Percentiles rank a stretch among this genome's conserved stretches.
Conservation (phyloP, 2,329 filamentous ascomycete genomes). For the Monilinia vaccinii-corymbosi region DNA sequence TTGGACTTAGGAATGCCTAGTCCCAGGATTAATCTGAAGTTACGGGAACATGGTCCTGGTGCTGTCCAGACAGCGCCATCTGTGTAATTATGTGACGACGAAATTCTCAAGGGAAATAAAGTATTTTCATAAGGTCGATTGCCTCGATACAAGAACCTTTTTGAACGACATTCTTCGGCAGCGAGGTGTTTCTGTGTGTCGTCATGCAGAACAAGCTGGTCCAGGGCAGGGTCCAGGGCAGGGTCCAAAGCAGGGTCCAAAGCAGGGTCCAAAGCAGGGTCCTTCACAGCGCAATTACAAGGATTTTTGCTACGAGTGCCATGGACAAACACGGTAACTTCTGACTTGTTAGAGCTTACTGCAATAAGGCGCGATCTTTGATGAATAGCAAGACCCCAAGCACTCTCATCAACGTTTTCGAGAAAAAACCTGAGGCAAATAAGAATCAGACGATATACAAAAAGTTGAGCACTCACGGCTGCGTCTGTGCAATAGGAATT, state of each 20-base stretch:
- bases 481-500: constrained; percentile 7
- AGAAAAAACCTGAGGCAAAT: constrained; percentile 49
- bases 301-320: neutral
- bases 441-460: neutral
- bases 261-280: neutral
- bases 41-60: constrained; percentile 1
- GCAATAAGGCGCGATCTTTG: constrained; percentile 73
- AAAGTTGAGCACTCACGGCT: constrained; percentile 14
- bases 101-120: neutral
- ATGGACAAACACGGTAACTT: constrained; percentile 42
- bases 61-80: no score
- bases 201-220: neutral
- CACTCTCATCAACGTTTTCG: constrained; percentile 66
- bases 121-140: neutral
- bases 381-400: constrained; percentile 61
- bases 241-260: no score
- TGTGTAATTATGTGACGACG: no score
- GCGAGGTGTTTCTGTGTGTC: neutral
- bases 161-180: neutral
- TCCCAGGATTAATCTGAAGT: constrained; percentile 12
- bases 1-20: constrained; percentile 16
- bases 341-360: constrained; percentile 64
- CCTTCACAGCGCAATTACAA: neutral
- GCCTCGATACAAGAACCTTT: neutral
- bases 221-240: no score